phyloP scores from a whole-genome alignment of 1,284 basidiomycete species.

The Marasmius tenuissimus region DNA sequence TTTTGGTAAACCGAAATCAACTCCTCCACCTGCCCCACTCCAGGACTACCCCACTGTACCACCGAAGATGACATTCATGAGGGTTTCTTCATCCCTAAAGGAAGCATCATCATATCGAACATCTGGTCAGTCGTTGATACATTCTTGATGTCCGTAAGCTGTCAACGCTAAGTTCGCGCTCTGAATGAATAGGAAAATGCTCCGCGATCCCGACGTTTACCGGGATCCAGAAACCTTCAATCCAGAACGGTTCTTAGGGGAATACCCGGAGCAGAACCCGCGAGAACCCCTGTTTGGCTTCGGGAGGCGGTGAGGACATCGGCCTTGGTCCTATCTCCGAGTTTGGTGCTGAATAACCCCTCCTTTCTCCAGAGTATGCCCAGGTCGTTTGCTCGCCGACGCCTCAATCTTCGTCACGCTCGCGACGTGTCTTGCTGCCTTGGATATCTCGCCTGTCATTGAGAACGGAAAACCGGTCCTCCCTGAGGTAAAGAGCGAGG shows the following conservation, averaged over 20 bases:
- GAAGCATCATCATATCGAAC: slow-evolving; percentile 21
- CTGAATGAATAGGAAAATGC: slow-evolving; percentile 13
- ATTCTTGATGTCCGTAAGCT: too few relatives aligned
- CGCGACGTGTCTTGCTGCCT: slow-evolving; percentile 20
- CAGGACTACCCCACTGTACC: slow-evolving; percentile 21
- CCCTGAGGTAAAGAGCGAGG: slow-evolving; percentile 5
- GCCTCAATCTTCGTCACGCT: slow-evolving; percentile 21
- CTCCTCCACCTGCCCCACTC: not conserved
- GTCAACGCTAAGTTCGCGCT: not conserved
- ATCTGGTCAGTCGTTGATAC: slow-evolving; percentile 17
- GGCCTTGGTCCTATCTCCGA: not conserved
- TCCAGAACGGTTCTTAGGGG: slow-evolving; percentile 25
- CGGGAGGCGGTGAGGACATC: slow-evolving; percentile 14
- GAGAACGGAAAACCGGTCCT: slow-evolving; percentile 2
- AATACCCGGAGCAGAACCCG: slow-evolving; percentile 15
- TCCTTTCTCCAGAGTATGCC: slow-evolving; percentile 12
- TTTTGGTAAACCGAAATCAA: not conserved
- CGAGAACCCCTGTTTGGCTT: slow-evolving; percentile 17
- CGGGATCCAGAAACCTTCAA: slow-evolving; percentile 23
- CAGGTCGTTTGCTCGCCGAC: slow-evolving; percentile 23
- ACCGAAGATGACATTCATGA: slow-evolving; percentile 21
- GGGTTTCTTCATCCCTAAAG: slow-evolving; percentile 24
- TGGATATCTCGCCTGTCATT: slow-evolving; percentile 16
- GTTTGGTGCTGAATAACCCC: not conserved
- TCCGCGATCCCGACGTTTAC: slow-evolving; percentile 16